Evolutionary conservation across 148 eudicot genomes (phyloP), one percentile per base, ranked within the genome.

Genomic region (Fagopyrum homotropicum): DNA sequence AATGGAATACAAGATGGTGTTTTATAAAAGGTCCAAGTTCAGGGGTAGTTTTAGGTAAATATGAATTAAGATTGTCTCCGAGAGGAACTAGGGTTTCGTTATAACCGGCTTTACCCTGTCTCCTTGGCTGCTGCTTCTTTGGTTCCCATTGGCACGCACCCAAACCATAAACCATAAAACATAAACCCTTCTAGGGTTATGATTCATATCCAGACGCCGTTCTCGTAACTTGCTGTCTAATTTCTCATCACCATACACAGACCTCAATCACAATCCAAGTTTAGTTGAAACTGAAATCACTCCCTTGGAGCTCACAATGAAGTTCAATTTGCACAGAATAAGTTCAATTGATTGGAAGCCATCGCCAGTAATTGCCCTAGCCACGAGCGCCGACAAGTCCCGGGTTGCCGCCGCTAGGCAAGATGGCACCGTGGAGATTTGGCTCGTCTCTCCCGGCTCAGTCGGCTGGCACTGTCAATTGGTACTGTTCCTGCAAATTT

Each of bases 381-480:
- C 97, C 78, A 91, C 98, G 45, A 95, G 98, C 87, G 81, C 78
- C 76, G 97, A 92, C 79, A 90, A 84, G 12, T 86, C 90, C 0
- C 90, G 86, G 74, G 92, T 95, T 72, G 98, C 98, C 77, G 98
- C 97, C 15, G 97, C 98, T 29, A 85, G 98, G 11, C 92, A 88
- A 16, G 98, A 92, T 70, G 98, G 98, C 64, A 77, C 98, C 9
- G 81, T 95, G 45, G 98, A 95, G 86, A 86, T 95, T 80, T 95
- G 98, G 98, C 96, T 91, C 29, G 98, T 92, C 6, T 95, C 98
- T n/a, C 96, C 98, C 1, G 98, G 97, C 66, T 86, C 98, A 45
- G 88, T 92, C 55, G 93, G 96, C 74, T 92, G 98, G 98, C 93
- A 95, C 96, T 89, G 97, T 72, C 96, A 89, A 83, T 82, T 95